phyloP scores from a whole-genome alignment of 495 filamentous ascomycete genomes.

The Neurospora africana region DNA sequence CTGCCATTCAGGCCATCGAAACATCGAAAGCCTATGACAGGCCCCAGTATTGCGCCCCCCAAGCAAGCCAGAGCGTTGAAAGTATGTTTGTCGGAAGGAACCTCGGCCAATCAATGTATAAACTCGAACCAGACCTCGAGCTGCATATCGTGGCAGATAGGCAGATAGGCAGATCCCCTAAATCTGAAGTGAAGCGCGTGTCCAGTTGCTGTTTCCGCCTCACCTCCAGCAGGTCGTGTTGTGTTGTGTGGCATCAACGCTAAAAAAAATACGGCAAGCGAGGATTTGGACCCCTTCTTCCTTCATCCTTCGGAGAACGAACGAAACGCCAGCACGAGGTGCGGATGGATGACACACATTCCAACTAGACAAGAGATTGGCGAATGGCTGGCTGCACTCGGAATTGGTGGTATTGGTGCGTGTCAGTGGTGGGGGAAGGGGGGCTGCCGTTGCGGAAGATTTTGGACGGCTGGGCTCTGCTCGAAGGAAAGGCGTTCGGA shows the following conservation, averaged over 20 bases:
- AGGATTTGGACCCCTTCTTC: background rate
- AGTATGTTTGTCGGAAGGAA: background rate
- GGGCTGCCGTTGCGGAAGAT: background rate
- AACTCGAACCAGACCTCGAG: background rate
- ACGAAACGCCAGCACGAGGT: background rate
- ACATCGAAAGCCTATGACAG: background rate
- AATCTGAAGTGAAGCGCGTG: background rate
- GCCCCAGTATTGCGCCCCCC: background rate
- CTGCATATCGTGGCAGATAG: background rate
- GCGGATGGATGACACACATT: background rate
- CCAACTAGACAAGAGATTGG: background rate
- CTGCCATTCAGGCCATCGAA: too few relatives aligned
- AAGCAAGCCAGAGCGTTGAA: background rate
- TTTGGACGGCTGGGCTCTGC: background rate
- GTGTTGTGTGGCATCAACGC: background rate
- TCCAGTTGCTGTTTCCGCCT: background rate
- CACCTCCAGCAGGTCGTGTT: background rate
- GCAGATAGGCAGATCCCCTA: background rate
- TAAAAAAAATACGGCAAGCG: background rate
- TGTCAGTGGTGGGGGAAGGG: background rate
- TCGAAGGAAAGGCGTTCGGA: background rate
- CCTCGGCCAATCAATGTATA: background rate
- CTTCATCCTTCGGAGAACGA: background rate
- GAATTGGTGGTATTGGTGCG: background rate
- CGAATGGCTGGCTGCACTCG: background rate